These are phyloP conservation scores for Rhododendron mucronatum DNA, from an alignment of 148 eudicot genomes.

Conservation along the genomic window DNA sequence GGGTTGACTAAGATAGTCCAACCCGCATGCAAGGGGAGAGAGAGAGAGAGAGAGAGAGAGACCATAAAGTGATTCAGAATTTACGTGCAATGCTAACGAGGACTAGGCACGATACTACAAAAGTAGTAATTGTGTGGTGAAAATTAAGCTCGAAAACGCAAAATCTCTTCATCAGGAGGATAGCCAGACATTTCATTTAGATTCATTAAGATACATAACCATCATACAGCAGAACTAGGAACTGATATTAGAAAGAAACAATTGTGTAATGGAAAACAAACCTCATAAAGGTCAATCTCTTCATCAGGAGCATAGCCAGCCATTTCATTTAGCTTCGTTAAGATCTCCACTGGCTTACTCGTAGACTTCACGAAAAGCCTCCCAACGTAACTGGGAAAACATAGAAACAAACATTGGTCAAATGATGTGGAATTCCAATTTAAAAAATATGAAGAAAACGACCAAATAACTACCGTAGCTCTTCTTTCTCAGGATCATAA, in stretches of 20 bases:
- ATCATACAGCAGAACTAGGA: background rate
- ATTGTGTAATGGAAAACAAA: slow-evolving; percentile 9
- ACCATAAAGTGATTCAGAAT: background rate
- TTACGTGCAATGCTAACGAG: background rate
- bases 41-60: background rate
- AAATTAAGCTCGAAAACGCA: slow-evolving; percentile 27
- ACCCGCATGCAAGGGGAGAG: background rate
- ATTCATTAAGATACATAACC: slow-evolving; percentile 18
- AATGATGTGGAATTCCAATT: background rate
- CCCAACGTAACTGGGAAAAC: slow-evolving; percentile 66
- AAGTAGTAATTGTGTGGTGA: background rate
- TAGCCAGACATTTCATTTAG: slow-evolving; percentile 36
- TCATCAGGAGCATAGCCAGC: slow-evolving; percentile 85
- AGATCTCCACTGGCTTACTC: slow-evolving; percentile 65
- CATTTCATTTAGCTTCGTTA: slow-evolving; percentile 67
- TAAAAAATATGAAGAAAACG: slow-evolving; percentile 2
- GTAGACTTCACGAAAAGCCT: slow-evolving; percentile 65
- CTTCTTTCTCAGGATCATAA: slow-evolving; percentile 83
- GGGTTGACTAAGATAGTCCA: background rate
- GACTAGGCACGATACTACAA: background rate
- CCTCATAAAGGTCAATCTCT: slow-evolving; percentile 90
- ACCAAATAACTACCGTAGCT: slow-evolving; percentile 60
- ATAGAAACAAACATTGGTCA: background rate
- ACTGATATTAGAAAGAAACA: background rate
- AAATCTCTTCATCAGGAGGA: slow-evolving; percentile 31